A percentile compares a stretch with the other conserved stretches of the same genome.
Evolutionary conservation across 1,284 basidiomycete species (phyloP).

Genomic region (Crucibulum parvulum): DNA sequence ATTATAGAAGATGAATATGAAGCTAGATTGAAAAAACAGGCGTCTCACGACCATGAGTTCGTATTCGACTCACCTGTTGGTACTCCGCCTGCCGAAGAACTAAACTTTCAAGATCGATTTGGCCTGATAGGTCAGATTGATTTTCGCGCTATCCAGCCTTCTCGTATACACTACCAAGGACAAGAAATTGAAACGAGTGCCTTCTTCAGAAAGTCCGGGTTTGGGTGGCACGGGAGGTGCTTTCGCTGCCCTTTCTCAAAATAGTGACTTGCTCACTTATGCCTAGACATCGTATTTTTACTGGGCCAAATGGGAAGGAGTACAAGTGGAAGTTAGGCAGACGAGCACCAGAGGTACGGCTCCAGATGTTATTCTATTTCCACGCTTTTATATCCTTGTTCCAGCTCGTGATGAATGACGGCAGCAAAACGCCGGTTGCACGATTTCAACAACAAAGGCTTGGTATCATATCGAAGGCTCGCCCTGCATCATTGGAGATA

Average conservation of each 20-base stretch:
- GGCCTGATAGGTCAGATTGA: conserved; percentile 6
- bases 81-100: no score
- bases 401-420: conserved; percentile 7
- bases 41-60: no score
- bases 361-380: not conserved
- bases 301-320: conserved; percentile 13
- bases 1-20: no score
- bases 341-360: conserved; percentile 2
- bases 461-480: not conserved
- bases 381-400: no score
- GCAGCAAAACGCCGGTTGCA: conserved; percentile 7
- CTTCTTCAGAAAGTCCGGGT: conserved; percentile 1
- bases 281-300: conserved; percentile 10
- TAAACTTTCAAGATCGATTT: not conserved
- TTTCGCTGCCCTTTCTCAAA: no score
- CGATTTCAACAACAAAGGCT: not conserved
- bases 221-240: not conserved
- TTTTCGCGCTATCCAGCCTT: not conserved
- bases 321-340: conserved; percentile 12
- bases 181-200: not conserved
- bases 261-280: not conserved
- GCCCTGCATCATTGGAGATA: conserved; percentile 15
- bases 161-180: conserved; percentile 5
- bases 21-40: no score
- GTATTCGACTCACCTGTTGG: no score